Base-by-base conservation (phyloP, 257 asterid species). In the Dorcoceras hygrometricum region DNA sequence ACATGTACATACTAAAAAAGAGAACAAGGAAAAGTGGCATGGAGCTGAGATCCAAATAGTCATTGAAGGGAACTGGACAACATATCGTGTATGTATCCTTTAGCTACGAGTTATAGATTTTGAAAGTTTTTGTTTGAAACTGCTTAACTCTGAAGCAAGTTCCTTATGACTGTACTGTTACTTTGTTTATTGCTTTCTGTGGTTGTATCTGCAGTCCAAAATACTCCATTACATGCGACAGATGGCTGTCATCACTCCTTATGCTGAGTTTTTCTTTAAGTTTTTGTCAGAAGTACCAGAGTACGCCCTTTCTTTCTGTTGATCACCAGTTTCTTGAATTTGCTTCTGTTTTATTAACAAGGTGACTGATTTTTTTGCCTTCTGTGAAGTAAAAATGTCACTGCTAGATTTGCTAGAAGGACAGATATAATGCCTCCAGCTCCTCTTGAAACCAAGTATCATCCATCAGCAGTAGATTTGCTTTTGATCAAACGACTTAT, bases 231-330 rank as follows among this genome's bases (percentile, higher is more conserved):
- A 90, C 76, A 90, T 88, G 97, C 97, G 97, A 53, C 96, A 90
- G 81, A 90, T 90, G 91, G 97, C 95, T 74, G 96, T 88, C 78
- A 90, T 90, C 76, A 90, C 97, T 46, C 97, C 97, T 39, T 90
- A 90, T 77, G 89, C 97, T 8, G 92, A 90, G 76, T 88, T 90
- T 78, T 85, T 83, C 66, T 90, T 90, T 84, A 85, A 84, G 86
- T 90, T 90, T 73, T 63, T 88, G 23, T 86, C 97, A 25, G 97
- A 88, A 73, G 61, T 92, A 39, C 87, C 95, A 20, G 97, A 90
- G 97, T 90, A 90, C 63, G 66, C 34, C 64, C 81, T 73, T 76
- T 59, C 67, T 60, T 68, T 36, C 65, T 62, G 64, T 59, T 56
- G 69, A 62, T 23, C 29, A 59, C 67, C 56, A 50, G 59, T 53